Base-by-base conservation (phyloP, 2,329 filamentous ascomycete species). In the Trichoderma pleuroti region DNA sequence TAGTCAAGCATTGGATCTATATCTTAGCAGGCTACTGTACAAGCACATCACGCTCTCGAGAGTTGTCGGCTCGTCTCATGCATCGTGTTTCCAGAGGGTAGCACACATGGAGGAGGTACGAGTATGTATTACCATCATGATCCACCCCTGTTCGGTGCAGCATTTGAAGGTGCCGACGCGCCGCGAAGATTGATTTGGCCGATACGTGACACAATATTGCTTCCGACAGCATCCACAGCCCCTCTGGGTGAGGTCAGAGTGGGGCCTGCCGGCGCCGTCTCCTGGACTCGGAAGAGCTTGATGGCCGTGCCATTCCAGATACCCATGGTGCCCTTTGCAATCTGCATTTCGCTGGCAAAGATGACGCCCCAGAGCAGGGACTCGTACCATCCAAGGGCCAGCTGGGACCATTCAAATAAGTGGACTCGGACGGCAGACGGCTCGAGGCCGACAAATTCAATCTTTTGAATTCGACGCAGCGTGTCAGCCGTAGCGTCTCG, bases 361-460 rank as follows among this genome's bases (percentile, higher is more conserved):
- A 98, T 90, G 75, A 98, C 93, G 18, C 93, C 91, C 96, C 96
- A 99, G 11, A 99, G 85, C 14, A 98, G 85, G 6, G 93, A 95
- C 80, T 98, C 93, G 80, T 98, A 98, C 96, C 96, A 98, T 62
- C 94, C 95, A 64, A 98, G 85, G 0, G 93, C 92, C 39, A 97
- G 84, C 0, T 93, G 91, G 4, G 94, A 95, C 95, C 95, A 98
- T 81, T 97, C 93, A 77, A 98, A 98, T 16, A 93, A 91, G 78
- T 98, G 94, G 18, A 96, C 91, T 36, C 92, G 88, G 66, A 93
- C 86, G 0, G 91, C 86, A 1, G 90, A 90, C 1, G 92, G 88
- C 59, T 97, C 93, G 46, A 97, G 88, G 10, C 89, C 91, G 11
- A 89, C 86, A 56, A 97, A 83, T 64, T 88, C 85, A 1, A 91